Conservation (phyloP, 1,284 basidiomycete genomes). For the Ustilago curta region DNA sequence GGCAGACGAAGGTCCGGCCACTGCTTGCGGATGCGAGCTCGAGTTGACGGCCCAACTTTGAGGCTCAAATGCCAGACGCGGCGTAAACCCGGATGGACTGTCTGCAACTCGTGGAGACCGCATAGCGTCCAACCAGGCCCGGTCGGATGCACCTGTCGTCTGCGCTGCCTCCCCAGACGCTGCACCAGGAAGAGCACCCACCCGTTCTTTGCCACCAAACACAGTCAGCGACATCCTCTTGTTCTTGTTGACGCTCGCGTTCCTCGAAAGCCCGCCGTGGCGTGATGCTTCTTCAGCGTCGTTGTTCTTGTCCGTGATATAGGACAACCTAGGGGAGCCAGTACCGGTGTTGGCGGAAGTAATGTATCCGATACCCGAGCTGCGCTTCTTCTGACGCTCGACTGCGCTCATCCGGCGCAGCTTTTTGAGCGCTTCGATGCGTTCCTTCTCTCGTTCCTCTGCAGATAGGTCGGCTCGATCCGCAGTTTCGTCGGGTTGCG, state of each 20-base stretch:
- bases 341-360: constrained; percentile 14
- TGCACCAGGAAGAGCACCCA: neutral
- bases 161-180: constrained; percentile 10
- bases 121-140: constrained; percentile 43
- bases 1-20: constrained; percentile 10
- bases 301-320: constrained; percentile 18
- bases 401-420: constrained; percentile 41
- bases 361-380: constrained; percentile 49
- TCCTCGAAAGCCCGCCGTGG: constrained; percentile 28
- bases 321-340: constrained; percentile 19
- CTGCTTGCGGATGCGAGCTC: constrained; percentile 4
- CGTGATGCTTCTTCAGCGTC: constrained; percentile 10
- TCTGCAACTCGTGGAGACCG: constrained; percentile 46
- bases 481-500: neutral
- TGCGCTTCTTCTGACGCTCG: constrained; percentile 47
- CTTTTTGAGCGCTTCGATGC: constrained; percentile 43
- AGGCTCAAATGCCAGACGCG: constrained; percentile 46
- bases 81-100: constrained; percentile 54
- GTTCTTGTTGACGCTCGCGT: constrained; percentile 17
- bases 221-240: constrained; percentile 41
- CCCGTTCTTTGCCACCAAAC: constrained; percentile 46
- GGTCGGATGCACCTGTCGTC: constrained; percentile 17
- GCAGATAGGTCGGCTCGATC: constrained; percentile 33
- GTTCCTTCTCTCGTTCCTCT: constrained; percentile 44
- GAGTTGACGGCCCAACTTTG: constrained; percentile 25